Evolutionary conservation across 1,284 basidiomycete genomes (phyloP).

Genomic region (Austroboletus rostrupii): DNA sequence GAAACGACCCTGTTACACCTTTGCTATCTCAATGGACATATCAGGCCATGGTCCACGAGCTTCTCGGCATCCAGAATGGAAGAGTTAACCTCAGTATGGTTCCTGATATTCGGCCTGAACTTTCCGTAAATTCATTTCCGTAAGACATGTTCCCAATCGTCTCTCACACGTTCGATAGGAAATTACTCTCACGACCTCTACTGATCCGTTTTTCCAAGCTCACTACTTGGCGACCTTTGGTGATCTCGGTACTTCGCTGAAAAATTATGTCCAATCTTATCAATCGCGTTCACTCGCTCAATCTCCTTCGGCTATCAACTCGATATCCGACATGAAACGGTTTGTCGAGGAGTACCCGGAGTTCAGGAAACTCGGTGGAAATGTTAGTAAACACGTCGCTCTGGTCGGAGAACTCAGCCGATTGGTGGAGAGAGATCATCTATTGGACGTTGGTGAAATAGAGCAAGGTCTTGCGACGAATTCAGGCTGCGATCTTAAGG

Average conservation of each 20-base stretch:
- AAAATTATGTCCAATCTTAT: constrained; percentile 93
- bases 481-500: constrained; percentile 85
- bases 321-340: constrained; percentile 94
- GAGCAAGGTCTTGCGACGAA: constrained; percentile 96
- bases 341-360: constrained; percentile 99
- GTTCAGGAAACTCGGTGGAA: constrained; percentile 93
- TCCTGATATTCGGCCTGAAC: constrained; percentile 84
- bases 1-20: constrained; percentile 97
- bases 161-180: constrained; percentile 53
- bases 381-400: constrained; percentile 98
- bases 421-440: constrained; percentile 80
- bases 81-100: constrained; percentile 83
- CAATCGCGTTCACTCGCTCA: constrained; percentile 81
- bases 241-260: constrained; percentile 90
- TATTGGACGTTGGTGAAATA: constrained; percentile 89
- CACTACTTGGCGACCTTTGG: constrained; percentile 95
- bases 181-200: constrained; percentile 88
- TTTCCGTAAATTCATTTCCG: constrained; percentile 56
- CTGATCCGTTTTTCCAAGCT: constrained; percentile 92
- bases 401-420: constrained; percentile 94
- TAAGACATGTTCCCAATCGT: constrained; percentile 1
- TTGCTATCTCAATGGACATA: constrained; percentile 99
- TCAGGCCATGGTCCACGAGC: constrained; percentile 99
- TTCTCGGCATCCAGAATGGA: constrained; percentile 92
- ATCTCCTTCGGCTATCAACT: constrained; percentile 83